A percentile compares a stretch with the other conserved stretches of the same genome.
These are phyloP conservation scores for Auricularia sp. DNA, from an alignment of 768 basidiomycete species.

Conservation along the genomic window DNA sequence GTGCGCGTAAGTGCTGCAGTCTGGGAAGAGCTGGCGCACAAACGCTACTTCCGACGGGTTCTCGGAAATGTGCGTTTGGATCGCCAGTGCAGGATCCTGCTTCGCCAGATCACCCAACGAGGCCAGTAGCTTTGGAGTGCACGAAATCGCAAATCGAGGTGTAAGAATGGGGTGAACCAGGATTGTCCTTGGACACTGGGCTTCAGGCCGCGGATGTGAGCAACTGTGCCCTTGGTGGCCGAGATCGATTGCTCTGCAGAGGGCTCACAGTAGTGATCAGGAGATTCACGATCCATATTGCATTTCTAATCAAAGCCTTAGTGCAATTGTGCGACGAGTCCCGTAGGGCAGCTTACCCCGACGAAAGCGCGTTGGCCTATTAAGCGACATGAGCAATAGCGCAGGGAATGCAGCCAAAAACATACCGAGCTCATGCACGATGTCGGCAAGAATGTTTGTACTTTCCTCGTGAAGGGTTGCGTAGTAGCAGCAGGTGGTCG, in stretches of 20 bases:
- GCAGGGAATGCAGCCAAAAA: not conserved
- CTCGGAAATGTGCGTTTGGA: slow-evolving; percentile 93
- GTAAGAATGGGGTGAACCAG: slow-evolving; percentile 87
- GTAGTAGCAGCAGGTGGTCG: slow-evolving; percentile 91
- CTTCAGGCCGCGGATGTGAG: slow-evolving; percentile 53
- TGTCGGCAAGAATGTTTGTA: slow-evolving; percentile 72
- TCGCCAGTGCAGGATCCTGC: slow-evolving; percentile 50
- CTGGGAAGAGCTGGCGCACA: slow-evolving; percentile 58
- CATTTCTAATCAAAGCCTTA: slow-evolving; percentile 48
- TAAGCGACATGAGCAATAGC: too few species aligned
- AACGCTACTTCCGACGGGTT: slow-evolving; percentile 62
- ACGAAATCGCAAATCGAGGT: slow-evolving; percentile 93
- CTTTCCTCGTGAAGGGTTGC: slow-evolving; percentile 72
- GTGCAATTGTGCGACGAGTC: not conserved
- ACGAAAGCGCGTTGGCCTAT: slow-evolving; percentile 79
- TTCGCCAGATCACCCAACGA: slow-evolving; percentile 53
- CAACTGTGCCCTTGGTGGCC: slow-evolving; percentile 55
- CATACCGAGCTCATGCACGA: slow-evolving; percentile 52
- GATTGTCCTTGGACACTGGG: slow-evolving; percentile 12
- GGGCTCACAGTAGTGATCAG: slow-evolving; percentile 60
- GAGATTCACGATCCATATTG: slow-evolving; percentile 75
- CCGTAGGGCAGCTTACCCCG: slow-evolving; percentile 42
- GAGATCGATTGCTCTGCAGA: slow-evolving; percentile 48
- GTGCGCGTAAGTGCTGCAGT: slow-evolving; percentile 55
- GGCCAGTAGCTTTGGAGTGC: slow-evolving; percentile 58